Evolutionary conservation across 2,329 filamentous ascomycete genomes (phyloP).

Genomic region (Colletotrichum sp.): DNA sequence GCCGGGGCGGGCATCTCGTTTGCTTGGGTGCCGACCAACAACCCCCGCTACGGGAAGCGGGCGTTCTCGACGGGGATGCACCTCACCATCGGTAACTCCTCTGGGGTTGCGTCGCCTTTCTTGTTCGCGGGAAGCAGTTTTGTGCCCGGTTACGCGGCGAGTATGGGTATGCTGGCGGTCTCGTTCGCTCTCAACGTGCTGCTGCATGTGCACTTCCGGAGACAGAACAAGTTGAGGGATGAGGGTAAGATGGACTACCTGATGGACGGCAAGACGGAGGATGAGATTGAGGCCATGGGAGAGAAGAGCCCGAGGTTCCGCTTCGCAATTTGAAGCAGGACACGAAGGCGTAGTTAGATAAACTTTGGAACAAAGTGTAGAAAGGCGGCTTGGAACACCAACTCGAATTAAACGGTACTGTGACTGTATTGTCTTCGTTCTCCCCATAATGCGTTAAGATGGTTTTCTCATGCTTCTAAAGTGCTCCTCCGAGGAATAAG

Average conservation of each 20-base stretch:
- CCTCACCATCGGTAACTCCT: slow-evolving; percentile 35
- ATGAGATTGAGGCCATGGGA: slow-evolving; percentile 47
- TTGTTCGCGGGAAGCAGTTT: slow-evolving; percentile 50
- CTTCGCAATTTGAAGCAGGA: slow-evolving; percentile 21
- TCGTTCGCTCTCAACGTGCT: slow-evolving; percentile 32
- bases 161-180: slow-evolving; percentile 50
- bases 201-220: slow-evolving; percentile 33
- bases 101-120: slow-evolving; percentile 68
- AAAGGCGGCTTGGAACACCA: no score
- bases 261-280: slow-evolving; percentile 43
- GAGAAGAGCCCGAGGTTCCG: slow-evolving; percentile 41
- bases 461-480: no score
- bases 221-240: slow-evolving; percentile 39
- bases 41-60: slow-evolving; percentile 20
- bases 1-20: slow-evolving; percentile 3
- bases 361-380: no score
- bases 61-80: slow-evolving; percentile 17
- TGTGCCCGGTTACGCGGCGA: slow-evolving; percentile 55
- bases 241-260: slow-evolving; percentile 42
- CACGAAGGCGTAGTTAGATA: no score
- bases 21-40: slow-evolving; percentile 20
- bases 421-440: no score
- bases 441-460: no score
- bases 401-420: no score
- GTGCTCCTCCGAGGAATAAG: no score